phyloP scores from a whole-genome alignment of 2,329 filamentous ascomycete genomes.

The Capronia coronata region DNA sequence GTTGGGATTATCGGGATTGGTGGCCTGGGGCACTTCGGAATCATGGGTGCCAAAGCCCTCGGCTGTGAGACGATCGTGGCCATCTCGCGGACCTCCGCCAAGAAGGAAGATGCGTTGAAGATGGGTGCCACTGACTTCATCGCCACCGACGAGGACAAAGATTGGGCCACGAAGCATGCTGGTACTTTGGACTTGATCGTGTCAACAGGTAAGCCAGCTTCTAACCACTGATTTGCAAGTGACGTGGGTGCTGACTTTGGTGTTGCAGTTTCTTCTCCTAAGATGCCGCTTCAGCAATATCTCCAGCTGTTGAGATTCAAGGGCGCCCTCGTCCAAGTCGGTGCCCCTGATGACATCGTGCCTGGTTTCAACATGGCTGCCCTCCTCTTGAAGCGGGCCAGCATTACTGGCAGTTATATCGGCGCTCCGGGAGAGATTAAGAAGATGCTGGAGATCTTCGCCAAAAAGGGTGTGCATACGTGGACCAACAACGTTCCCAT shows the following conservation, averaged over 20 bases:
- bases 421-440: constrained; percentile 41
- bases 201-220: background rate
- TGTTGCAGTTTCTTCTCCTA: constrained; percentile 49
- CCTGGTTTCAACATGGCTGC: constrained; percentile 54
- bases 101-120: constrained; percentile 47
- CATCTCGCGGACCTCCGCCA: constrained; percentile 49
- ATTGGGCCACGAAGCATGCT: constrained; percentile 48
- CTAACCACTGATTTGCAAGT: background rate
- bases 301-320: constrained; percentile 53
- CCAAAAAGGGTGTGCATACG: constrained; percentile 39
- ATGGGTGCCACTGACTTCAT: constrained; percentile 54
- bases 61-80: constrained; percentile 58
- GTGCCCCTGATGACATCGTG: constrained; percentile 55
- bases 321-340: constrained; percentile 61
- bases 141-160: constrained; percentile 50
- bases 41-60: constrained; percentile 65
- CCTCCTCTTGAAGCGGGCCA: constrained; percentile 53
- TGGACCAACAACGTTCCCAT: constrained; percentile 42
- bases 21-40: constrained; percentile 65
- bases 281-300: constrained; percentile 60
- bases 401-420: constrained; percentile 47
- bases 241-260: background rate
- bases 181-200: constrained; percentile 51
- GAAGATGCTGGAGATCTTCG: constrained; percentile 42
- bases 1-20: constrained; percentile 69